Evolutionary conservation across 2,329 filamentous ascomycete genomes (phyloP), one percentile per base, ranked within the genome.

Genomic region (Penicillium sp.): DNA sequence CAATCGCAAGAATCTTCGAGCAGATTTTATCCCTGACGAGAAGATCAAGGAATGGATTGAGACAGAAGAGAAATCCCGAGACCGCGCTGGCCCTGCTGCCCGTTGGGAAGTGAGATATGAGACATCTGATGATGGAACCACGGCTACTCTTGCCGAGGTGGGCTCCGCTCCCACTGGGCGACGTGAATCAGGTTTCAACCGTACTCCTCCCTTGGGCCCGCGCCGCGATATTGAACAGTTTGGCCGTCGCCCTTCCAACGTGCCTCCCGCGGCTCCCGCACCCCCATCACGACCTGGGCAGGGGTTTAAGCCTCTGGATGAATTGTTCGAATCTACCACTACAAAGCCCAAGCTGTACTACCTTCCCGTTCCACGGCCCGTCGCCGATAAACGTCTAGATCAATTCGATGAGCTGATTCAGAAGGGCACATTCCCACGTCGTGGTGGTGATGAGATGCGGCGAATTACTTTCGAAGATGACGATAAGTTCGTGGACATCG

Each of bases 11-110:
- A 82, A 87, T 0, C 81, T 97, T 1, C 96, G 89, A 84, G 90
- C 91, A 4, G 94, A 99, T 72, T 97, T 94, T 72, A 82, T 97
- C 21, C 93, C 93, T 0, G 83, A 89, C 19, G 86, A 91, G 27
- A 85, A 86, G 62, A 82, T 96, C 4, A 73, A 78, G 15, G 82
- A 83, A 25, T 97, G 92, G 91, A 88, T 96, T 58, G 82, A 85
- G 8, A 82, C 77, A 41, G 91, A 96, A 73, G 78, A 86, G 66
- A 73, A 79, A 67, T 76, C 65, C 68, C 80, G 61, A 64, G 73
- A 71, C 73, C 82, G 68, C 19, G 64, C 71, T 53, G 73, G 71
- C 13, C 67, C 70, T 52, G 71, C 70, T 4, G 80, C 87, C 12
- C 77, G 81, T 25, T 96, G 89, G 86, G 90, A 93, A 73, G 85